Conservation (phyloP, 768 basidiomycete species). For the Naematelia aurantialba region DNA sequence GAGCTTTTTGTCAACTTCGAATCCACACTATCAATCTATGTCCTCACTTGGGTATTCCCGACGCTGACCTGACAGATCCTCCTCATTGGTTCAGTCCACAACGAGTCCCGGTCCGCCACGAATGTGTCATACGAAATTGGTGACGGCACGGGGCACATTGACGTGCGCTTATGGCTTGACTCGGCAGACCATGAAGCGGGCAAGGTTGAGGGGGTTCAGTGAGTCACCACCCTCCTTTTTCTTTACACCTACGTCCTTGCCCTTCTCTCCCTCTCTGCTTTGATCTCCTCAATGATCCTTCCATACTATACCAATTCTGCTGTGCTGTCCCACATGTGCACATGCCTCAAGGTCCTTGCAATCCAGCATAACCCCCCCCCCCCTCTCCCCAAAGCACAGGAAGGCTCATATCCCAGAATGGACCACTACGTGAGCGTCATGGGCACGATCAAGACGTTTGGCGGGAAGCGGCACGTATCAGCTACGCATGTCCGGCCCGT, state of each 20-base stretch:
- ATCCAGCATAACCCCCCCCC: neutral
- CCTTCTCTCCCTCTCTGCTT: neutral
- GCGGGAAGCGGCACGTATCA: constrained; percentile 75
- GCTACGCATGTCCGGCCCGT: constrained; percentile 67
- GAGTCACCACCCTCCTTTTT: constrained; percentile 20
- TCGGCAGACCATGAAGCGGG: constrained; percentile 58
- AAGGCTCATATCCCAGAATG: constrained; percentile 59
- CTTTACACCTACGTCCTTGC: neutral
- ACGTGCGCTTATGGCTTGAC: constrained; percentile 65
- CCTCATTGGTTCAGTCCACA: constrained; percentile 68
- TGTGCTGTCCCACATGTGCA: no score
- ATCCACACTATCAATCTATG: no score
- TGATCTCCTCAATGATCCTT: neutral
- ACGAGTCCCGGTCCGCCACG: constrained; percentile 67
- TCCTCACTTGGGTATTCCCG: no score
- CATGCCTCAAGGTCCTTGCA: no score
- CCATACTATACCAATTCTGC: no score
- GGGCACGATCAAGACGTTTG: constrained; percentile 76
- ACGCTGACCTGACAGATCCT: constrained; percentile 59
- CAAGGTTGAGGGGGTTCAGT: constrained; percentile 49
- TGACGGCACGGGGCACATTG: constrained; percentile 66
- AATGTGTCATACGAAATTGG: constrained; percentile 75
- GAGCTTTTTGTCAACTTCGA: no score
- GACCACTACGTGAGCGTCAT: constrained; percentile 74
- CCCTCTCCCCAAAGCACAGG: no score